phyloP scores from a whole-genome alignment of 257 asterid genomes.

The Solanum rostratum region DNA sequence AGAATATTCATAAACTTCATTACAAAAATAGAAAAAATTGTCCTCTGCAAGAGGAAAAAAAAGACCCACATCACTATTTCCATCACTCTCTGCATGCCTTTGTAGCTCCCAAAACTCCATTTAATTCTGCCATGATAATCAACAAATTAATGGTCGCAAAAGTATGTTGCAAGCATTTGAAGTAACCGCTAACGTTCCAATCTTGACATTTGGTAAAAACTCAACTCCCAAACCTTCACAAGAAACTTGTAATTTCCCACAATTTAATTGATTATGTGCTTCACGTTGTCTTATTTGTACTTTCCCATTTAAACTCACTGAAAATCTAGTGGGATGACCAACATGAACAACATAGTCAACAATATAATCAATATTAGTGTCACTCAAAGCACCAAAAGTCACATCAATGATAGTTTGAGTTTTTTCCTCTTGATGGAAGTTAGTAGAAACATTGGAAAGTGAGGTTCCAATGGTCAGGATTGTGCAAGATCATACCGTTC shows the following conservation, averaged over 20 bases:
- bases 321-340: background rate
- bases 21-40: background rate
- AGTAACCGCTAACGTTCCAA: background rate
- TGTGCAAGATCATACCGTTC: background rate
- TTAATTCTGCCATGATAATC: too few relatives aligned
- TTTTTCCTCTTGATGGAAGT: background rate
- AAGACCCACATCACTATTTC: background rate
- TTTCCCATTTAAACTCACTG: background rate
- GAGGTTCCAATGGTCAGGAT: background rate
- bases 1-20: background rate
- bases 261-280: background rate
- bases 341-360: background rate
- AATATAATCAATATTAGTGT: background rate
- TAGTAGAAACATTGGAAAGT: background rate
- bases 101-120: background rate
- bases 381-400: background rate
- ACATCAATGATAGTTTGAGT: background rate
- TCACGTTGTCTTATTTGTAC: background rate
- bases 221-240: background rate
- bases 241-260: background rate
- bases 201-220: background rate
- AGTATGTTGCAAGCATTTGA: background rate
- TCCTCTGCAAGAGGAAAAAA: background rate
- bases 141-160: too few relatives aligned
- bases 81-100: background rate